phyloP scores from a whole-genome alignment of 2,329 filamentous ascomycete species.

The Fusarium anguioides region DNA sequence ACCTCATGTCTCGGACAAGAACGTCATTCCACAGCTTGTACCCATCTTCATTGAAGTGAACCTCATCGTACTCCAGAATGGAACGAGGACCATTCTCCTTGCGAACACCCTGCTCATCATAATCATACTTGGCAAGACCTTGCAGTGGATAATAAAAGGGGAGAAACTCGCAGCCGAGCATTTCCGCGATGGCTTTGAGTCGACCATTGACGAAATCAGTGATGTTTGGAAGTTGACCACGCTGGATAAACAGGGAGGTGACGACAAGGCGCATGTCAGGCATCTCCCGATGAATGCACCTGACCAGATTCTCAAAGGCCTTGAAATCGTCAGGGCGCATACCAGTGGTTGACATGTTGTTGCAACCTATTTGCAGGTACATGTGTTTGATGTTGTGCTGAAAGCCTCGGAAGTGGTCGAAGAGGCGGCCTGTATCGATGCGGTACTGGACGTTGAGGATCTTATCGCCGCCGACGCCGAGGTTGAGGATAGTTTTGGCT shows the following conservation, averaged over 20 bases:
- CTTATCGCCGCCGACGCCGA: slow-evolving; percentile 16
- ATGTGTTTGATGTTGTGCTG: background rate
- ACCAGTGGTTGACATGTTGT: background rate
- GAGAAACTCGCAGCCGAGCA: background rate
- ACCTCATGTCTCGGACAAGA: too few species aligned
- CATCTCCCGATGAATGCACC: background rate
- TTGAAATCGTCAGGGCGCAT: background rate
- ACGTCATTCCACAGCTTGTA: too few species aligned
- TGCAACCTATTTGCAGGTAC: slow-evolving; percentile 19
- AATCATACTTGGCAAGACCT: too few species aligned
- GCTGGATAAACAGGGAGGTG: slow-evolving; percentile 4
- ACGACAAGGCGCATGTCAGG: background rate
- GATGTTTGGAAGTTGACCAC: background rate
- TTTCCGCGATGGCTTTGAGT: background rate
- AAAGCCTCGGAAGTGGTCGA: background rate
- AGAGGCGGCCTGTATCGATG: background rate
- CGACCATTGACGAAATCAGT: background rate
- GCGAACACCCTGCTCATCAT: too few species aligned
- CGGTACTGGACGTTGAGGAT: slow-evolving; percentile 17
- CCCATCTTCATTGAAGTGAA: too few species aligned
- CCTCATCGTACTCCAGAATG: too few species aligned
- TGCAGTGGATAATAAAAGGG: too few species aligned
- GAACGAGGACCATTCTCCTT: background rate
- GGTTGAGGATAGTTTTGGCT: background rate
- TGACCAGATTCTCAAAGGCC: background rate